These are phyloP conservation scores for Tricholoma sp. DNA, from an alignment of 768 basidiomycete genomes.

Conservation along the genomic window DNA sequence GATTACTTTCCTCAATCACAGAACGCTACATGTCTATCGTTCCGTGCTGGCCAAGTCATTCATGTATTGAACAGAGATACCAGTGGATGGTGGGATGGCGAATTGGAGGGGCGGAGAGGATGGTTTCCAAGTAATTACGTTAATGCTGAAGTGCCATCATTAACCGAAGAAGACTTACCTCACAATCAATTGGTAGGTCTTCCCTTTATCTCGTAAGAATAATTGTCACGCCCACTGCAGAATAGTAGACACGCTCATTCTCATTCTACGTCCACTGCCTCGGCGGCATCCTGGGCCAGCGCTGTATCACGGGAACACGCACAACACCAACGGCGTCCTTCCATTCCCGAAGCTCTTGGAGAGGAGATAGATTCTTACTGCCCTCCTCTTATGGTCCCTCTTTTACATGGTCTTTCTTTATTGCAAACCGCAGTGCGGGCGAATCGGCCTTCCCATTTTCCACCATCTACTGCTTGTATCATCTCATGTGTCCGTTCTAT, in stretches of 20 bases:
- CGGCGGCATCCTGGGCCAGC: constrained; percentile 51
- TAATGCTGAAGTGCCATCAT: constrained; percentile 53
- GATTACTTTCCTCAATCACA: constrained; percentile 75
- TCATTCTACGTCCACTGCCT: constrained; percentile 48
- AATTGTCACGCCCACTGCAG: constrained; percentile 13
- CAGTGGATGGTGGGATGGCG: constrained; percentile 99
- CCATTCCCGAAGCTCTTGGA: constrained; percentile 40
- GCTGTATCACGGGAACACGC: constrained; percentile 31
- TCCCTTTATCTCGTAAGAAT: constrained; percentile 6
- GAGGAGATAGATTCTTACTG: constrained; percentile 58
- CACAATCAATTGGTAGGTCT: constrained; percentile 36
- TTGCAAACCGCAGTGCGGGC: constrained; percentile 79
- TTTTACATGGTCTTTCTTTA: constrained; percentile 80
- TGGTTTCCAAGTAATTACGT: constrained; percentile 99
- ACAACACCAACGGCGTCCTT: constrained; percentile 38
- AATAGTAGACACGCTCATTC: constrained; percentile 44
- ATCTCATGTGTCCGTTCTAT: constrained; percentile 91
- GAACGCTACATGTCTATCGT: constrained; percentile 78
- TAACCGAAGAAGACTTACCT: constrained; percentile 54
- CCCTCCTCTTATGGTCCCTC: constrained; percentile 75
- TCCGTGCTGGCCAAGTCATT: constrained; percentile 87
- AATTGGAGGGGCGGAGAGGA: constrained; percentile 80
- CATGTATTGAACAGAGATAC: constrained; percentile 82
- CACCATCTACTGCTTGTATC: constrained; percentile 90
- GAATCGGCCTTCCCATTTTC: constrained; percentile 79